Evolutionary conservation across 768 basidiomycete genomes (phyloP).

Genomic region (Rhodosporidiobolus sp.): DNA sequence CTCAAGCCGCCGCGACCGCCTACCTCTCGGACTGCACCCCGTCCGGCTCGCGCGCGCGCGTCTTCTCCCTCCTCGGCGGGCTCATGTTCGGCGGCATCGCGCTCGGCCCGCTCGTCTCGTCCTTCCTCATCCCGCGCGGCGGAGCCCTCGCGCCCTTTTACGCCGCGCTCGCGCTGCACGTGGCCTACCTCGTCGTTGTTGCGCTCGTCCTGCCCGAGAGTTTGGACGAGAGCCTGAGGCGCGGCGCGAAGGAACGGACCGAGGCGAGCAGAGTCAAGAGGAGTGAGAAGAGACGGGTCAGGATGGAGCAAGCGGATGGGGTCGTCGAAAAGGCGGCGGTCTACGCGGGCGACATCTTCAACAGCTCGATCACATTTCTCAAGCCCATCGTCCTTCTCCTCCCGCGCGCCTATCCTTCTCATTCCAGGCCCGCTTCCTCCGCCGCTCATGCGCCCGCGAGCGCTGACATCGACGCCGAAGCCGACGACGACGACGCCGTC

Average conservation of each 20-base stretch:
- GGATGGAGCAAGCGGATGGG: neutral
- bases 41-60: constrained; percentile 43
- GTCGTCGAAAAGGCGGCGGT: neutral
- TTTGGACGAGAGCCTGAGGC: constrained; percentile 44
- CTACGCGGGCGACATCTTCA: too few relatives aligned
- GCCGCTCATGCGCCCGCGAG: too few relatives aligned
- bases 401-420: neutral
- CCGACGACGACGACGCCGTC: constrained; percentile 1
- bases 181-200: constrained; percentile 42
- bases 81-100: constrained; percentile 51
- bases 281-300: neutral
- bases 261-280: neutral
- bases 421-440: neutral
- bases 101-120: constrained; percentile 45
- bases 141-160: constrained; percentile 48
- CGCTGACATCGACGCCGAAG: neutral
- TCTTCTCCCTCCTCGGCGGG: constrained; percentile 47
- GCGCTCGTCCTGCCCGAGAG: constrained; percentile 51
- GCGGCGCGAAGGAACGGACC: constrained; percentile 39
- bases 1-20: constrained; percentile 17
- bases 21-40: constrained; percentile 49
- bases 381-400: constrained; percentile 48
- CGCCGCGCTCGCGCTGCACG: constrained; percentile 45
- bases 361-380: constrained; percentile 43
- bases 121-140: neutral